phyloP scores from a whole-genome alignment of 176 grass and related monocot genomes.

The Pontederia crassipes region DNA sequence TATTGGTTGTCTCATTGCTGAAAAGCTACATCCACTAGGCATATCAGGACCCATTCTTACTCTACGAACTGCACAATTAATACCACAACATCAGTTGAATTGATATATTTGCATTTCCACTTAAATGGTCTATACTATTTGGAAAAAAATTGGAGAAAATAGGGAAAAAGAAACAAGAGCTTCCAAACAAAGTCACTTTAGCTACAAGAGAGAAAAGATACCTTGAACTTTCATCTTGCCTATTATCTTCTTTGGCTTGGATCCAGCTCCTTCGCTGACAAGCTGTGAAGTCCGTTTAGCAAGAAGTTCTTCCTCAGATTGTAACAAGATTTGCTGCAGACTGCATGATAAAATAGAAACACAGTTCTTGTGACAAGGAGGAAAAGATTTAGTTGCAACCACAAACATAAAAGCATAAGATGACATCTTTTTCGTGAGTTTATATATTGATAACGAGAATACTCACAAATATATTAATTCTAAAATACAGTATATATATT shows the following conservation, averaged over 20 bases:
- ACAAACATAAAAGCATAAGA: too few relatives aligned
- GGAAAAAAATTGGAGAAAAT: too few relatives aligned
- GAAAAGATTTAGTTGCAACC: too few relatives aligned
- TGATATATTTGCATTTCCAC: not conserved
- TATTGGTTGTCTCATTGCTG: conserved; percentile 41
- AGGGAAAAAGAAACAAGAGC: not conserved
- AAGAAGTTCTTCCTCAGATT: conserved; percentile 91
- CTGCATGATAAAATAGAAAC: conserved; percentile 18
- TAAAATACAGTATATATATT: too few relatives aligned
- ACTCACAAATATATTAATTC: too few relatives aligned
- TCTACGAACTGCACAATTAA: conserved; percentile 71
- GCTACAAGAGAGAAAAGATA: conserved; percentile 7
- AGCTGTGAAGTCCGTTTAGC: conserved; percentile 62
- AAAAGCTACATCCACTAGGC: conserved; percentile 83
- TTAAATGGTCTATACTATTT: too few relatives aligned
- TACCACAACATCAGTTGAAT: not conserved
- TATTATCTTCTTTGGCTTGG: conserved; percentile 88
- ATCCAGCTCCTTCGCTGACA: conserved; percentile 62
- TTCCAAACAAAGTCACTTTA: too few relatives aligned
- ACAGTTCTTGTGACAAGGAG: too few relatives aligned
- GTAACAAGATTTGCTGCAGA: conserved; percentile 79
- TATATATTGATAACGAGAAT: too few relatives aligned
- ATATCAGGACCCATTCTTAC: conserved; percentile 94
- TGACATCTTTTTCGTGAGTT: too few relatives aligned
- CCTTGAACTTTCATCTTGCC: conserved; percentile 99